Conservation (phyloP, 345 rosid species). For the Mercurialis annua region DNA sequence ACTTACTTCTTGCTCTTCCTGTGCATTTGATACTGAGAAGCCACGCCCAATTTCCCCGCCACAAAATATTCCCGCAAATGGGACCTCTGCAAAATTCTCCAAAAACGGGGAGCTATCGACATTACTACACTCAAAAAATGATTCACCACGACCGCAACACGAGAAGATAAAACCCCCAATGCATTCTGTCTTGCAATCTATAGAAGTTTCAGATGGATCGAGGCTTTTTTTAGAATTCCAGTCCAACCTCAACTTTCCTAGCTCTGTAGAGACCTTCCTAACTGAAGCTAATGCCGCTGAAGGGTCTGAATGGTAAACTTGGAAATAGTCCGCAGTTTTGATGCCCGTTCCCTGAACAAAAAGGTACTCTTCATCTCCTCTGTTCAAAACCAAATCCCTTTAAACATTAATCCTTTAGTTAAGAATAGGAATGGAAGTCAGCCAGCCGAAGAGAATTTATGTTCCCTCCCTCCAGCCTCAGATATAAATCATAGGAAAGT, state of each 20-base stretch:
- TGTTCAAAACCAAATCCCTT: constrained; percentile 28
- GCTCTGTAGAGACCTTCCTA: constrained; percentile 25
- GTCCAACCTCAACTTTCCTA: constrained; percentile 42
- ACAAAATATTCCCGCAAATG: constrained; percentile 61
- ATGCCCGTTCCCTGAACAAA: constrained; percentile 53
- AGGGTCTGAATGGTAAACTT: constrained; percentile 49
- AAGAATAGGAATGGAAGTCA: background rate
- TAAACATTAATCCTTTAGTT: background rate
- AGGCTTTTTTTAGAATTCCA: constrained; percentile 19
- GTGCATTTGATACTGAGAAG: constrained; percentile 11
- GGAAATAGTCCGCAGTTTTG: constrained; percentile 63
- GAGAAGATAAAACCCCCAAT: constrained; percentile 72
- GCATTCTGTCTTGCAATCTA: constrained; percentile 30
- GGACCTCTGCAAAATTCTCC: constrained; percentile 62
- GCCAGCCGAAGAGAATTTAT: background rate
- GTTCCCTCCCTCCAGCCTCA: background rate
- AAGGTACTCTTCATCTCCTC: constrained; percentile 63
- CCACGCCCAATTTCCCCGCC: constrained; percentile 66
- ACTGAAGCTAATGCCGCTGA: constrained; percentile 40
- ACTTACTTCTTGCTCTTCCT: constrained; percentile 27
- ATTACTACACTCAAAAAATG: constrained; percentile 40
- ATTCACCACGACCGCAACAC: constrained; percentile 48
- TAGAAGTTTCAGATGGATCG: background rate
- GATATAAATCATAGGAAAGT: constrained; percentile 13
- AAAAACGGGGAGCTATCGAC: constrained; percentile 57